Base-by-base conservation (phyloP, 139 green algal genomes). In the Coccomyxa sp. region DNA sequence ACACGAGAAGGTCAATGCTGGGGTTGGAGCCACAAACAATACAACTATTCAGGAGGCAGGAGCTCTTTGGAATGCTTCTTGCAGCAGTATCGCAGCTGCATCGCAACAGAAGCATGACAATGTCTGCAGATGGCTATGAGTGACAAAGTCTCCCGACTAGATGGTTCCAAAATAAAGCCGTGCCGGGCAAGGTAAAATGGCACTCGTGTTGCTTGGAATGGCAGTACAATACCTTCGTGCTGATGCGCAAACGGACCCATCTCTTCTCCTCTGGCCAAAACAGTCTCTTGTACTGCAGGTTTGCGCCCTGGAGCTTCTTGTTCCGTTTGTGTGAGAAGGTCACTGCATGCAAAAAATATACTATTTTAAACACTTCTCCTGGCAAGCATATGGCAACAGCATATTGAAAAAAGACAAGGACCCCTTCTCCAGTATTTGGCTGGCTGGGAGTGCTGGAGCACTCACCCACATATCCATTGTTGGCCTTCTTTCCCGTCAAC, bases 311-410 rank as follows among this genome's bases (percentile, higher is more conserved):
- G 89, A 96, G 92, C 86, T 97, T 97, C 89, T 97, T 96, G 90
- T 94, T 98, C 79, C 97, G 92, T 90, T 98, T 98, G 93, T 98
- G 96, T 18, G 96, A 99, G 91, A 99, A 99, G 75, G 93, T 97
- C 13, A 99, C 95, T 17, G 66, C 57, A 67, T 77, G 32, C 27
- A 3, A 13, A 51, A 7, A 31, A 18, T 9, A 45, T 18, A 10
- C 31, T 45, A n/a, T n/a, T 10, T 25, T 9, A 31, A 31, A 77
- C 63, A 71, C 9, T 71, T 71, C 1, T 30, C 74, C n/a, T 32
- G 16, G 9, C n/a, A 27, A 32, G 28, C 74, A 58, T 79, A 10
- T 79, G n/a, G 74, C 16, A 18, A 17, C 16, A 23, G 27, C 23
- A 23, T 79, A 27, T 45, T 17, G 1, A 79, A 7, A 79, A 12